A percentile compares a stretch with the other conserved stretches of the same genome.
Evolutionary conservation across 805 yeast species (phyloP).

Genomic region (Candida nanaspora): DNA sequence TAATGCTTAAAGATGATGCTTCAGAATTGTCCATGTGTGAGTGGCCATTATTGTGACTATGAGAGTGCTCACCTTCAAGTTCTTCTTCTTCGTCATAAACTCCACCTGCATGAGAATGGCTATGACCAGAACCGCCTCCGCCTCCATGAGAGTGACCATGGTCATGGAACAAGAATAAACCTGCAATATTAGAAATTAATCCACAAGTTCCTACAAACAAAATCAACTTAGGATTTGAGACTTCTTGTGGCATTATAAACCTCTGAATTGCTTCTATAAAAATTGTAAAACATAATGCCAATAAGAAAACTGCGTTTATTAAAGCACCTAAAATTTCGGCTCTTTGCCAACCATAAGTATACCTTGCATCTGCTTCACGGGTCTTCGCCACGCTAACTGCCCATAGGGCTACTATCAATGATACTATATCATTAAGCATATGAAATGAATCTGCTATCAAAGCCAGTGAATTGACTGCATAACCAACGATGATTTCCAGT

Average conservation of each 20-base stretch:
- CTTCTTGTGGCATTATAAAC: constrained; percentile 69
- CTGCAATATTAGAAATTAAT: constrained; percentile 71
- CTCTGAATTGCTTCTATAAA: constrained; percentile 90
- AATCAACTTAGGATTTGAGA: constrained; percentile 77
- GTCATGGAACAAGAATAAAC: constrained; percentile 84
- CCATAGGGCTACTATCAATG: constrained; percentile 88
- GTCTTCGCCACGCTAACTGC: constrained; percentile 87
- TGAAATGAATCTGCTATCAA: constrained; percentile 95
- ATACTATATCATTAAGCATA: constrained; percentile 92
- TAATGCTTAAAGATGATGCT: constrained; percentile 3
- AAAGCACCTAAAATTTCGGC: constrained; percentile 96
- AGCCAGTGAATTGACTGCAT: constrained; percentile 90
- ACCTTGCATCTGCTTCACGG: constrained; percentile 75
- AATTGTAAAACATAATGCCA: constrained; percentile 89
- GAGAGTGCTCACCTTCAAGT: background rate
- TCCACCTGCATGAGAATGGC: constrained; percentile 33
- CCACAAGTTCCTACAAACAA: constrained; percentile 81
- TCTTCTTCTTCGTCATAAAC: constrained; percentile 8
- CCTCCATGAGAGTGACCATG: constrained; percentile 55
- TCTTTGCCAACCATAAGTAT: constrained; percentile 97
- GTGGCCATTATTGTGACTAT: constrained; percentile 8
- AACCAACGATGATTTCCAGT: constrained; percentile 78
- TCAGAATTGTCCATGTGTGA: constrained; percentile 7
- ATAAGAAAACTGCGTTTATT: constrained; percentile 84
- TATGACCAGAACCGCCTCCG: constrained; percentile 22